Base-by-base conservation (phyloP, 1,284 basidiomycete genomes). In the Lentinula novae-zelandiae region DNA sequence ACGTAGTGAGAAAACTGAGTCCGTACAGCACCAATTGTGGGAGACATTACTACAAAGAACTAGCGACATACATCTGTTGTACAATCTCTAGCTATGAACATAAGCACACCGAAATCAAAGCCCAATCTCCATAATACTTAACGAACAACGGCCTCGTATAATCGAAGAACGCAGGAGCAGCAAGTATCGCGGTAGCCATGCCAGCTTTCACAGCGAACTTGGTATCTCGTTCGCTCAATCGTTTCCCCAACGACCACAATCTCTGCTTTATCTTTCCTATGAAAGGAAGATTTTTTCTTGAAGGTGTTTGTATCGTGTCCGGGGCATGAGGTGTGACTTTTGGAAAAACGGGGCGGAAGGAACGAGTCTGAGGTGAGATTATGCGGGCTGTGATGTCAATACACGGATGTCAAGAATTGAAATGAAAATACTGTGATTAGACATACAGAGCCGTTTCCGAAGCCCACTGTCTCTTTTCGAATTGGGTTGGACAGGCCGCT, bases 161-260 rank as follows among this genome's bases (percentile, higher is more conserved):
- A 61, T 93, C 88, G 60, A 93, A 89, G 71, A 95, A 97, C 0
- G 94, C 93, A 1, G 94, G 94, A 1, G 88, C 81, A 0, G 95
- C 91, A 2, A 97, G 77, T 20, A 96, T 76, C 0, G 92, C 90
- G 51, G 84, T 86, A 1, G 89, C 89, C 79, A 90, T 85, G 10
- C 90, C 95, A 0, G 89, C 88, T 72, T 97, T 97, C 76, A 97
- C 80, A 0, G 93, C 91, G 74, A 94, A 96, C 67, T 92, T 91
- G 65, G 90, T 80, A 68, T 96, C 91, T 2, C 87, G 85, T 68
- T 93, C 86, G 57, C 80, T 79, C 62, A 96, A 72, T 31, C 84
- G 79, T 39, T 83, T 86, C 0, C 92, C 87, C 4, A 95, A 66
- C 3, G 79, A 76, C 96, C 96, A 98, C 12, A 95, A 60, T 1